Evolutionary conservation across 2,329 filamentous ascomycete genomes (phyloP).

Genomic region (Trematosphaeria pertusa): DNA sequence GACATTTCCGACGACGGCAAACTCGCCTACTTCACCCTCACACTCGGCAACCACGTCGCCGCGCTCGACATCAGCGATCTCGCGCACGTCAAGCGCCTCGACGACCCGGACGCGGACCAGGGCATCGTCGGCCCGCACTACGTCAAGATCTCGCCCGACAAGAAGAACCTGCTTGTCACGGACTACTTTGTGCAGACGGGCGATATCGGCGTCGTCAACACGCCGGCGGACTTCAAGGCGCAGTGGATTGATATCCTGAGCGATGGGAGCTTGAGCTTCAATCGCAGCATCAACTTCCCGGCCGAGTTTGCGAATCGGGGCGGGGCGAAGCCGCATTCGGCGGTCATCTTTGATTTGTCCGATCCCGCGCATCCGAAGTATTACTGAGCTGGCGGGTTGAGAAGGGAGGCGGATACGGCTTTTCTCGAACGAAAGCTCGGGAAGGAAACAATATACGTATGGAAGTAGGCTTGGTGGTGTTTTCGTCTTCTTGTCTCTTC

Average conservation of each 20-base stretch:
- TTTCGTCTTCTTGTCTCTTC: too few species aligned
- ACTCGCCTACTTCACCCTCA: conserved; percentile 66
- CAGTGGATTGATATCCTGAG: conserved; percentile 65
- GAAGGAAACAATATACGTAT: too few species aligned
- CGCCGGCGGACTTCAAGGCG: conserved; percentile 67
- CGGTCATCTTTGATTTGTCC: conserved; percentile 63
- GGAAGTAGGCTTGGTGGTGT: too few species aligned
- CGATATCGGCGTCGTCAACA: conserved; percentile 67
- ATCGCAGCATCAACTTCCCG: conserved; percentile 65
- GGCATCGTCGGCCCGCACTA: conserved; percentile 69
- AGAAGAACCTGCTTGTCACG: conserved; percentile 69
- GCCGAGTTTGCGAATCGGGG: conserved; percentile 61
- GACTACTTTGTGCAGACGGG: conserved; percentile 71
- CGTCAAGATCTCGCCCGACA: conserved; percentile 68
- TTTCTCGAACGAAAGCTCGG: too few species aligned
- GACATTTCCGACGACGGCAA: conserved; percentile 66
- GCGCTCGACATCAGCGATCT: conserved; percentile 68
- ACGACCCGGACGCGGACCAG: conserved; percentile 65
- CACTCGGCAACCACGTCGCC: conserved; percentile 67
- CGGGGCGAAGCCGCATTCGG: conserved; percentile 64
- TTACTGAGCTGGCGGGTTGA: too few species aligned
- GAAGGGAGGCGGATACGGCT: too few species aligned
- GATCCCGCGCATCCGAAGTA: too few species aligned
- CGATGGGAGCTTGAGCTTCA: conserved; percentile 65
- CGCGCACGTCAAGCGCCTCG: conserved; percentile 66